Conservation (phyloP, 2,329 filamentous ascomycete species). For the Monosporascus sp. region DNA sequence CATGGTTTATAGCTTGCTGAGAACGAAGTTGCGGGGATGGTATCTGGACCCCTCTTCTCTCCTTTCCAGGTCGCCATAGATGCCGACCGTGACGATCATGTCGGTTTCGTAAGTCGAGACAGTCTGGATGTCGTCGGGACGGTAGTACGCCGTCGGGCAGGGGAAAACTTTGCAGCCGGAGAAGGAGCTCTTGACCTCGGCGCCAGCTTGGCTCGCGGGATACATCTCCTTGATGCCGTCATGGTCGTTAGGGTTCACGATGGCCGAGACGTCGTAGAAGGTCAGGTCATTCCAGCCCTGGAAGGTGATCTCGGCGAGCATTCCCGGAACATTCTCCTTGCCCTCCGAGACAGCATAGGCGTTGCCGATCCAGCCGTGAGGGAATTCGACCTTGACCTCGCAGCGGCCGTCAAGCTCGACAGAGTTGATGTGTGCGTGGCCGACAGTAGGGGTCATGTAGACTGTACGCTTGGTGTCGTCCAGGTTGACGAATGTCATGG, state of each 20-base stretch:
- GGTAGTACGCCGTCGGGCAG: conserved; percentile 50
- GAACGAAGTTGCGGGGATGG: conserved; percentile 28
- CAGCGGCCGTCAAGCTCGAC: conserved; percentile 34
- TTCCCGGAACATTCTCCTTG: conserved; percentile 35
- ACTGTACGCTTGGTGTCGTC: conserved; percentile 45
- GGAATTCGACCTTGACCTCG: conserved; percentile 37
- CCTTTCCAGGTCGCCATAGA: conserved; percentile 16
- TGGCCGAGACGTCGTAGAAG: conserved; percentile 56
- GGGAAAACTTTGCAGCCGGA: conserved; percentile 49
- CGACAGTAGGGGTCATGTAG: conserved; percentile 42
- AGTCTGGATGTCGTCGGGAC: conserved; percentile 50
- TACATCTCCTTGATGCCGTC: conserved; percentile 51
- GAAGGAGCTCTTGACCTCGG: conserved; percentile 25
- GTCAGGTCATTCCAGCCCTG: conserved; percentile 42
- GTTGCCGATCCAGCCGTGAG: conserved; percentile 42
- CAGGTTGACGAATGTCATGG: conserved; percentile 54
- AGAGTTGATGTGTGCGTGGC: conserved; percentile 27
- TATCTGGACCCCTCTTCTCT: conserved; percentile 17
- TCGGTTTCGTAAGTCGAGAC: conserved; percentile 42
- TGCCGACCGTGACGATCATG: conserved; percentile 46
- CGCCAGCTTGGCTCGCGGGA: conserved; percentile 29
- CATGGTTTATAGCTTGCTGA: conserved; percentile 24
- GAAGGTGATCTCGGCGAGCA: conserved; percentile 48
- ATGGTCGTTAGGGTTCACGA: conserved; percentile 45
- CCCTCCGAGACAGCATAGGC: conserved; percentile 45